A percentile compares a stretch with the other conserved stretches of the same genome.
Conservation (phyloP, 2,329 filamentous ascomycete species). For the Colletotrichum camelliae region DNA sequence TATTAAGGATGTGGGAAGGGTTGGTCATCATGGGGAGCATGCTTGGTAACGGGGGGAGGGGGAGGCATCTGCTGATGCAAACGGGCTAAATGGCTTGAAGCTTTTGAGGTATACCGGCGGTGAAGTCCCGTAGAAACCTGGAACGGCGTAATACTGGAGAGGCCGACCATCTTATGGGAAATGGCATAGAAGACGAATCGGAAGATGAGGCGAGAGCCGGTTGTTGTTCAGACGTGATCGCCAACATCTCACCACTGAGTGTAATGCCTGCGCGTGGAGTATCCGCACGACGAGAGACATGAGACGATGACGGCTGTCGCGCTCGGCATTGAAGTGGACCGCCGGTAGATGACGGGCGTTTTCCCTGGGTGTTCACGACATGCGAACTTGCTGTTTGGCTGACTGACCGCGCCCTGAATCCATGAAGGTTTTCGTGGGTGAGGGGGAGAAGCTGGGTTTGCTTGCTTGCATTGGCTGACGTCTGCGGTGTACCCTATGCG, state of each 20-base stretch:
- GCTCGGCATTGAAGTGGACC: not conserved
- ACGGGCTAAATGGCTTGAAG: not conserved
- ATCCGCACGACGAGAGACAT: not conserved
- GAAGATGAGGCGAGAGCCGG: not conserved
- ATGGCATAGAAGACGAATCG: not conserved
- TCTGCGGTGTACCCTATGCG: not conserved
- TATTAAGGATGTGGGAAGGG: constrained; percentile 47
- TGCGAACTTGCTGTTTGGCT: not conserved
- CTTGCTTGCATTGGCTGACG: not conserved
- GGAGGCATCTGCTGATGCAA: not conserved
- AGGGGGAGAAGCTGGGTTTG: not conserved
- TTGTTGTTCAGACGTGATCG: not conserved
- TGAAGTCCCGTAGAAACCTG: not conserved
- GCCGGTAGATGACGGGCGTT: not conserved
- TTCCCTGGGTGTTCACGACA: not conserved
- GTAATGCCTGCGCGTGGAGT: not conserved
- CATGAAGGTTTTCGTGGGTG: not conserved
- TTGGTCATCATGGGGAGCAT: not conserved
- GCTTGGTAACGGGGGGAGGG: not conserved
- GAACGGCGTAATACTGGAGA: not conserved
- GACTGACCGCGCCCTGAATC: not conserved
- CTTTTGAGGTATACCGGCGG: not conserved
- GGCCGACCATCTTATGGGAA: not conserved
- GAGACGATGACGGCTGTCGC: constrained; percentile 3
- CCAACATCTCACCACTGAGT: not conserved